Conservation (phyloP, 1,284 basidiomycete species). For the Sporisorium sorghi region DNA sequence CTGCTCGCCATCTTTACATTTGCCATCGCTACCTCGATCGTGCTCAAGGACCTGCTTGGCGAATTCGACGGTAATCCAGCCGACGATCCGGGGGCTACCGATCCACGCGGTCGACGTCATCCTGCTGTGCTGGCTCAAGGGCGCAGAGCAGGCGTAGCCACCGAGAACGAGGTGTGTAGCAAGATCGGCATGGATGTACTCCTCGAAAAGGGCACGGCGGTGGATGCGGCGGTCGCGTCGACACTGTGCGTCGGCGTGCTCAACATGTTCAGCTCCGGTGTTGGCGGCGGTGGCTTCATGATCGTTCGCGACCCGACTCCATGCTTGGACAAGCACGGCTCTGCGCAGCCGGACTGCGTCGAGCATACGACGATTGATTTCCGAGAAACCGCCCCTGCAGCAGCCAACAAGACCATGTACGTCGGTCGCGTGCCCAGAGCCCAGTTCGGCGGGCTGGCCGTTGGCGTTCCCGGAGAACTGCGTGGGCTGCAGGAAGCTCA, state of each 20-base stretch:
- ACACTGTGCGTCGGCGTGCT: slow-evolving; percentile 70
- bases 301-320: slow-evolving; percentile 69
- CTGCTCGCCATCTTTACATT: slow-evolving; percentile 41
- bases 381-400: slow-evolving; percentile 70
- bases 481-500: slow-evolving; percentile 67
- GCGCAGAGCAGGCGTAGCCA: slow-evolving; percentile 52
- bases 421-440: slow-evolving; percentile 41
- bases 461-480: slow-evolving; percentile 69
- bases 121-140: slow-evolving; percentile 49
- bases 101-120: slow-evolving; percentile 38
- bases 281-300: slow-evolving; percentile 69
- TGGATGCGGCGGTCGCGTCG: slow-evolving; percentile 83
- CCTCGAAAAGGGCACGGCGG: slow-evolving; percentile 83
- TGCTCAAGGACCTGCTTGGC: slow-evolving; percentile 43
- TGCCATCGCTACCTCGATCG: slow-evolving; percentile 37
- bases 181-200: slow-evolving; percentile 62
- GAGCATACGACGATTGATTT: slow-evolving; percentile 70
- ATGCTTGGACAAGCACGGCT: slow-evolving; percentile 72
- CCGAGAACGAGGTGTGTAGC: slow-evolving; percentile 54
- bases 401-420: slow-evolving; percentile 70
- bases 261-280: slow-evolving; percentile 70
- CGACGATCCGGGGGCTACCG: slow-evolving; percentile 3
- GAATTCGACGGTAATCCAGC: slow-evolving; percentile 18
- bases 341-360: slow-evolving; percentile 17
- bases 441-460: slow-evolving; percentile 63